Conservation (phyloP, 768 basidiomycete genomes). For the Mycena pura region DNA sequence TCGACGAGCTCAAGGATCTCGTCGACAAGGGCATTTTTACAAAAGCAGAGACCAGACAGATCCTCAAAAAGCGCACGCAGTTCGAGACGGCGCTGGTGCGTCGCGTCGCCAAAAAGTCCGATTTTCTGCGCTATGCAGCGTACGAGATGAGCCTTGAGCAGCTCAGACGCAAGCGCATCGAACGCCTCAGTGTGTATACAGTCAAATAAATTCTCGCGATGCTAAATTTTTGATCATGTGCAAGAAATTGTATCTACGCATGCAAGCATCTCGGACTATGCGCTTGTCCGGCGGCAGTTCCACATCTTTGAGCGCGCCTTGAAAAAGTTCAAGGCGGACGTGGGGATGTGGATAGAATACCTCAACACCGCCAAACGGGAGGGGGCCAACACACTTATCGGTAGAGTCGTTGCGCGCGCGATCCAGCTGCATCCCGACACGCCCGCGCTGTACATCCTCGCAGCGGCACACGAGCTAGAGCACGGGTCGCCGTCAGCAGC, state of each 20-base stretch:
- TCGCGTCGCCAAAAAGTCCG: constrained; percentile 82
- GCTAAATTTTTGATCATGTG: constrained; percentile 8
- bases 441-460: constrained; percentile 81
- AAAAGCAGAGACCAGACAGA: constrained; percentile 83
- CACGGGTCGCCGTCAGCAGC: constrained; percentile 79
- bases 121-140: constrained; percentile 89
- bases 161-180: constrained; percentile 74
- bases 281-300: constrained; percentile 83
- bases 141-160: constrained; percentile 92
- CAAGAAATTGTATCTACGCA: constrained; percentile 52
- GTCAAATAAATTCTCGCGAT: background rate
- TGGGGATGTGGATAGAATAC: constrained; percentile 89
- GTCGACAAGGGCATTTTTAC: constrained; percentile 87
- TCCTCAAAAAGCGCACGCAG: constrained; percentile 82
- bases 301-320: constrained; percentile 92
- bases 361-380: constrained; percentile 84
- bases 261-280: constrained; percentile 81
- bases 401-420: constrained; percentile 83
- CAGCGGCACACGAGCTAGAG: constrained; percentile 82
- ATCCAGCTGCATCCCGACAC: constrained; percentile 86
- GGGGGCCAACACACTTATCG: constrained; percentile 79
- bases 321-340: constrained; percentile 86
- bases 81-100: constrained; percentile 88
- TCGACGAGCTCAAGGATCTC: constrained; percentile 93
- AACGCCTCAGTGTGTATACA: constrained; percentile 67